Base-by-base conservation (phyloP, 169 alveolate genomes). In the Plasmodium chabaudi region DNA sequence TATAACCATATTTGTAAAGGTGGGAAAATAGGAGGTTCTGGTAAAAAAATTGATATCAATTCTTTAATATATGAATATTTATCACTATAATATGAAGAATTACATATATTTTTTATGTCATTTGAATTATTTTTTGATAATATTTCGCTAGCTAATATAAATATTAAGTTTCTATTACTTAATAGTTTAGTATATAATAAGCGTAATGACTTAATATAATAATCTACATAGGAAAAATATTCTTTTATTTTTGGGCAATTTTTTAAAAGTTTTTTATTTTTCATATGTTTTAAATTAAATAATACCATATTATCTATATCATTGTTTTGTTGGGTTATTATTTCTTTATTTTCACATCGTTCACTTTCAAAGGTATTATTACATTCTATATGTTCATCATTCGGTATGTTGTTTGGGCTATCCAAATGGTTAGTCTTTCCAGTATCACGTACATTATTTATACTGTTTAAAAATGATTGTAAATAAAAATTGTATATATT, bases 1-100 rank as follows among this genome's bases (percentile, higher is more conserved):
- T 46, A 86, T 15, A 86, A 13, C 91, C 86, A 71, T 1, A 68
- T 56, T 70, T 68, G 75, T 0, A 86, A 44, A 4, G 91, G 74
- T 9, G 91, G 91, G 19, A 42, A 86, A 5, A 59, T 19, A 13
- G 91, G 91, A n/a, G 91, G 91, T 70, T 86, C 51, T 2, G 91
- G 91, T 47, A 86, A 72, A 7, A 86, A 59, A 2, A 65, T 19
- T 46, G 87, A 23, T 17, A 86, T 69, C 23, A 86, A 86, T 71
- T 71, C 75, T 47, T 63, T 61, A 9, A 86, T 19, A 69, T 86
- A 86, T 5, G 87, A 42, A 69, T 86, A 55, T 61, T 49, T 86
- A 5, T 53, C 55, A 44, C 69, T 46, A 68, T 21, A 13, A 4
- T 72, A 25, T 17, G 65, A 25, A 10, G 42, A 47, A 5, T 34